Conservation (phyloP, 495 filamentous ascomycete species). For the Aspergillus asperescens region DNA sequence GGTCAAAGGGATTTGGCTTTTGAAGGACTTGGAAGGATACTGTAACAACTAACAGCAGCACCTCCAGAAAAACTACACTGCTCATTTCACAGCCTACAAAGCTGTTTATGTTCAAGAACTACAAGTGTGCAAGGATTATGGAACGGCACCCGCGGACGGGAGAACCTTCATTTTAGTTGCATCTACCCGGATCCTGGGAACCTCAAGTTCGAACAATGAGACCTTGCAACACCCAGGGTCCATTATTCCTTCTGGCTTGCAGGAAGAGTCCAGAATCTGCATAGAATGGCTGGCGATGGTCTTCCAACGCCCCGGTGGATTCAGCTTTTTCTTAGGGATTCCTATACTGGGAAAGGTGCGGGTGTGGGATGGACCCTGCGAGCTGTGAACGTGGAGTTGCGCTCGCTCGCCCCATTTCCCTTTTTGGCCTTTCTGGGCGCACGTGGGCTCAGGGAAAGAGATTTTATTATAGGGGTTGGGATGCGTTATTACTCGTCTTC, state of each 20-base stretch:
- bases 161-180: constrained; percentile 5
- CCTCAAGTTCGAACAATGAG: background rate
- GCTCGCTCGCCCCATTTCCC: background rate
- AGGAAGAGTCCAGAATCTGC: background rate
- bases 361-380: background rate
- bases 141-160: background rate
- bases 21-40: background rate
- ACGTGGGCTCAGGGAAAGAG: background rate
- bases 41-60: background rate
- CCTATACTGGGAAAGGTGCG: background rate
- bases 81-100: background rate
- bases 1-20: constrained; percentile 9
- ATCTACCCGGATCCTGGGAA: background rate
- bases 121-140: background rate
- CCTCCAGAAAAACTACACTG: background rate
- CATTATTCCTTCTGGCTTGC: background rate
- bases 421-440: background rate
- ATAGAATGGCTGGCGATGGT: background rate
- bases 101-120: background rate
- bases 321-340: no score
- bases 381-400: background rate
- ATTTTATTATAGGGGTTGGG: no score
- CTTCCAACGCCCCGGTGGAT: background rate
- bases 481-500: no score
- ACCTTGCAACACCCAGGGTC: background rate